Base-by-base conservation (phyloP, 495 filamentous ascomycete species). In the Viridothelium virens region DNA sequence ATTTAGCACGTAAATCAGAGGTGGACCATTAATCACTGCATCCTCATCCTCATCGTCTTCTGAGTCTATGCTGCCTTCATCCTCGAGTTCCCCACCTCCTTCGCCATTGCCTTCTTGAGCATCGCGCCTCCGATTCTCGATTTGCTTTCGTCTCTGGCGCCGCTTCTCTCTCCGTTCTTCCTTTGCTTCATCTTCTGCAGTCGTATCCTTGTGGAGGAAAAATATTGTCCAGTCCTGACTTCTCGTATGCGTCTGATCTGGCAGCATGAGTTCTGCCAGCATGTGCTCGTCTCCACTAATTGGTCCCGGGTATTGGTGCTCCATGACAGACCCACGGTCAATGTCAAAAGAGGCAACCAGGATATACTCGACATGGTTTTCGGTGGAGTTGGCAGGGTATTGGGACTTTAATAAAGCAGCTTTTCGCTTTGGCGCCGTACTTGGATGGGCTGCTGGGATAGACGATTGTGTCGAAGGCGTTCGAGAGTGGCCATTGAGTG, bases 211-310 rank as follows among this genome's bases (percentile, higher is more conserved):
- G 73, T 97, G 94, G 61, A 99, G 73, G 71, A 99, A 99, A 79
- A 99, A 99, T 14, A 97, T 96, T 39, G 94, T 99, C 94, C 94
- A 99, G 76, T 99, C 94, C 75, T 97, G 92, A 72, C 88, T 93
- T 38, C 95, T 84, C 41, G 93, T 87, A 78, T 99, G 94, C 36
- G 92, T 91, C 76, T 97, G 93, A 79, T 99, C 94, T 1, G 94
- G 94, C 69, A 99, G 82, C 94, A 99, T 99, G 74, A 99, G 85
- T 77, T 97, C 94, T 16, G 94, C 94, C 68, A 99, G 80, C 94
- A 97, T 97, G 75, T 87, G 85, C 79, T 97, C 94, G 68, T 99
- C 93, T n/a, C 92, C 92, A 65, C 91, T 96, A 70, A 99, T 97
- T 48, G 92, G 83, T 46, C 87, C 89, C 0, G 94, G 94, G 70